Base-by-base conservation (phyloP, 495 filamentous ascomycete species). In the Ramalina peruviana region DNA sequence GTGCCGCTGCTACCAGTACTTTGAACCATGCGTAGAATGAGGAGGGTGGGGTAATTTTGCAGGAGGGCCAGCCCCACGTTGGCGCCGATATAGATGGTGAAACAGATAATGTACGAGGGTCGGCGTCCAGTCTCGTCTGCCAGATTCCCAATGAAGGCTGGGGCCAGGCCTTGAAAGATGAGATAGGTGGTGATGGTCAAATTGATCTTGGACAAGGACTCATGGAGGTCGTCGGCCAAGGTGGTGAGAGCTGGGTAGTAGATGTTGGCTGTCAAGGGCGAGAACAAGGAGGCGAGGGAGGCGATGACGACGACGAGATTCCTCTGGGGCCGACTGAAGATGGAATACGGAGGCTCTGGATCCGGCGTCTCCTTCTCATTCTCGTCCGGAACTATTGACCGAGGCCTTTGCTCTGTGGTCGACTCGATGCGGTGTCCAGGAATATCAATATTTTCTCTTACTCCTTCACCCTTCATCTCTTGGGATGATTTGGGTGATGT, bases 1-100 rank as follows among this genome's bases (percentile, higher is more conserved):
- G 67, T 70, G 1, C 66, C 65, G 51, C 67, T 72, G 49, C 67
- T 72, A 0, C 74, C 74, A 0, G 65, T 55, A 7, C 64, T 65
- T 56, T 79, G 72, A 13, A 79, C 40, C 45, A 65, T 69, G 0
- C 75, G 71, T 2, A 79, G 59, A 6, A 71, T 53, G 42, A 79
- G 56, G 23, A 79, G 54, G 3, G 72, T 69, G 0, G 64, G 52
- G 49, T 72, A 76, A 38, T 57, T 62, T 43, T 62, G 56, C 40
- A 71, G 67, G 1, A 71, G 17, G 0, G 70, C 69, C 6, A 79
- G 64, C 0, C 69, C 74, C 30, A 77, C 69, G 47, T 70, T 74
- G 0, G 67, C 67, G 3, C 50, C 64, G 13, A 71, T 51, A 57
- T 72, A 77, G 48, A 74, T 59, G 27, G 50, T 50, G 40, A 76